Evolutionary conservation across 495 filamentous ascomycete species (phyloP).

Genomic region (Penicillium crystallinum): DNA sequence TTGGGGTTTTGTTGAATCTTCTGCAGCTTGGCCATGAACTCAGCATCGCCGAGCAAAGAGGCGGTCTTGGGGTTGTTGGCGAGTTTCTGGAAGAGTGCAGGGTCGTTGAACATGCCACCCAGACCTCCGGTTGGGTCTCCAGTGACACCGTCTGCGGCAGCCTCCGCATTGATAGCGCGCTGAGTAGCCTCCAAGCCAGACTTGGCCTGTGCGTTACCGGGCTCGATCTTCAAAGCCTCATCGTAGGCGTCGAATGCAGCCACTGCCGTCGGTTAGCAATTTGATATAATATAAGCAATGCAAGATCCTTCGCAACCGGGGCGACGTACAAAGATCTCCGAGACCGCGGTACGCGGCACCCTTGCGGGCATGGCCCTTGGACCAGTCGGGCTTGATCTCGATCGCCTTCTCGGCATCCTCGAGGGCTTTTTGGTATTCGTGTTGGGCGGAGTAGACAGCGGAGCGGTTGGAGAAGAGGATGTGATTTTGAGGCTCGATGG

Average conservation of each 20-base stretch:
- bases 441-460: slow-evolving; percentile 88
- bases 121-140: slow-evolving; percentile 71
- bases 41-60: slow-evolving; percentile 69
- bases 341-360: slow-evolving; percentile 83
- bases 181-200: slow-evolving; percentile 76
- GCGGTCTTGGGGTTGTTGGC: slow-evolving; percentile 92
- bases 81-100: slow-evolving; percentile 81
- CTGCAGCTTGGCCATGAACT: slow-evolving; percentile 88
- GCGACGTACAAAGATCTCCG: slow-evolving; percentile 65
- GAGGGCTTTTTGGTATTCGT: slow-evolving; percentile 76
- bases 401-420: slow-evolving; percentile 89
- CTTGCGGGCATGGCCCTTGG: slow-evolving; percentile 90
- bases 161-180: slow-evolving; percentile 81
- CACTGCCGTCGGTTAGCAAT: slow-evolving; percentile 35
- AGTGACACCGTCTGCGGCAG: slow-evolving; percentile 57
- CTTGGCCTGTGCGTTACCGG: slow-evolving; percentile 88
- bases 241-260: slow-evolving; percentile 86
- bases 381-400: slow-evolving; percentile 95
- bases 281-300: background rate
- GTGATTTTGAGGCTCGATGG: slow-evolving; percentile 82
- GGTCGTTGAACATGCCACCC: slow-evolving; percentile 89
- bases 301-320: background rate
- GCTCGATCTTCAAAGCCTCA: slow-evolving; percentile 83
- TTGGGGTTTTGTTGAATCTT: slow-evolving; percentile 74
- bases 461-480: slow-evolving; percentile 98